Evolutionary conservation across 495 filamentous ascomycete genomes (phyloP).

Genomic region (Daldinia bambusicola): DNA sequence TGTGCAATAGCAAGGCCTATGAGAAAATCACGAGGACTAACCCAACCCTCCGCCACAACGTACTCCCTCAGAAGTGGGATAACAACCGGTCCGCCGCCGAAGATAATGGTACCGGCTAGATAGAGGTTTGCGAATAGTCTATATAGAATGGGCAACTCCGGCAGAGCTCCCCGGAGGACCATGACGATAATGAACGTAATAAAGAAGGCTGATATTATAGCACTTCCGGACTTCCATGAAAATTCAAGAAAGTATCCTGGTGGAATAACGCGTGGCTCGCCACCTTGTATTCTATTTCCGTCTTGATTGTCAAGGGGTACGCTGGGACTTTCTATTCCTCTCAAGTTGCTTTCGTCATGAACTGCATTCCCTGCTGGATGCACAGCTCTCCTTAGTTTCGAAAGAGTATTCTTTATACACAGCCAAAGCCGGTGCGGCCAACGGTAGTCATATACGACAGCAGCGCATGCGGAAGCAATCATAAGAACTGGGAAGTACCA

Average conservation of each 20-base stretch:
- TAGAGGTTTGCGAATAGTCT: constrained; percentile 83
- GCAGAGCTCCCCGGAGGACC: constrained; percentile 62
- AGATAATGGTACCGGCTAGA: constrained; percentile 89
- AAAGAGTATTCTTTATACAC: background rate
- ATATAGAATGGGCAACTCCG: constrained; percentile 59
- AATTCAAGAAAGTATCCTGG: constrained; percentile 51
- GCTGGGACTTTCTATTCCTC: background rate
- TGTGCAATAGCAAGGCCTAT: constrained; percentile 86
- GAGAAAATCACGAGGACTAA: constrained; percentile 80
- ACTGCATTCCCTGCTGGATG: background rate
- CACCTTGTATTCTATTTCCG: background rate
- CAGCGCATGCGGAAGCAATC: constrained; percentile 63
- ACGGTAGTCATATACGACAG: constrained; percentile 70
- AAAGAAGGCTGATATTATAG: constrained; percentile 65
- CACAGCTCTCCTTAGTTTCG: background rate
- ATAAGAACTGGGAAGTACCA: constrained; percentile 88
- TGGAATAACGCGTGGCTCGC: constrained; percentile 56
- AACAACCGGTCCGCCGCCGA: constrained; percentile 87
- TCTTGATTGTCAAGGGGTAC: background rate
- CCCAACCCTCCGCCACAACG: constrained; percentile 83
- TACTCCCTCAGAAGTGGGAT: constrained; percentile 83
- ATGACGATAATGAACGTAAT: constrained; percentile 70
- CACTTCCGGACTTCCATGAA: constrained; percentile 59
- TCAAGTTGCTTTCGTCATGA: background rate
- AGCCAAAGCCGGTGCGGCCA: constrained; percentile 54